Evolutionary conservation across 352 stramenopile species (phyloP).

Genomic region (Globisporangium middletonii): DNA sequence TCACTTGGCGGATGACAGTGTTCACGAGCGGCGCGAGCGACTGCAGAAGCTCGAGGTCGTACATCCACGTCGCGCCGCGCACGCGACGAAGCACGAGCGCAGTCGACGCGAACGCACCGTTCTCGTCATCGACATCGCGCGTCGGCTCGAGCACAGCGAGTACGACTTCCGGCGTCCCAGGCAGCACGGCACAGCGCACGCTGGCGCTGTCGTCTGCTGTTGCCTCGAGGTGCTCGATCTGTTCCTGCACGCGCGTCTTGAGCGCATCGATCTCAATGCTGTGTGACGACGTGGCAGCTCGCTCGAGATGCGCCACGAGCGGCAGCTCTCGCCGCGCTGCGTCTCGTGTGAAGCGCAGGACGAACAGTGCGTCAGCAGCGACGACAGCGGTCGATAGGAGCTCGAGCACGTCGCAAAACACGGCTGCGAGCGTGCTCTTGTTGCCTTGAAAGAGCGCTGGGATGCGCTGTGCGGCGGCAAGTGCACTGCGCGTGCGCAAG

Average conservation of each 20-base stretch:
- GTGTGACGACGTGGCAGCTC: neutral
- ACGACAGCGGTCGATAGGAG: slow-evolving; percentile 37
- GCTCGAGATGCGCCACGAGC: neutral
- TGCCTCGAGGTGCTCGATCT: slow-evolving; percentile 1
- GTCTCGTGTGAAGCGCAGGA: slow-evolving; percentile 16
- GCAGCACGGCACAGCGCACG: slow-evolving; percentile 10
- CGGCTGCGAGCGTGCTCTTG: slow-evolving; percentile 25
- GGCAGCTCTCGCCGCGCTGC: neutral
- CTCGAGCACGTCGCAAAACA: slow-evolving; percentile 32
- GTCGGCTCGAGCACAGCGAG: slow-evolving; percentile 16
- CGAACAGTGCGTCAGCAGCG: slow-evolving; percentile 29
- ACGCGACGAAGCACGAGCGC: slow-evolving; percentile 46
- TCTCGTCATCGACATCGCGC: slow-evolving; percentile 25
- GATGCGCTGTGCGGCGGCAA: slow-evolving; percentile 16
- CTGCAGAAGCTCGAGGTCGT: slow-evolving; percentile 51
- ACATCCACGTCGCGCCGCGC: slow-evolving; percentile 36
- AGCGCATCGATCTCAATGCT: neutral
- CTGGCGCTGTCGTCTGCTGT: neutral
- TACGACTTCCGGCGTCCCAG: slow-evolving; percentile 14
- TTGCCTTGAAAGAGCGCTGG: slow-evolving; percentile 56
- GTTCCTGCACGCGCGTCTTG: neutral
- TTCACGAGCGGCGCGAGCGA: slow-evolving; percentile 38
- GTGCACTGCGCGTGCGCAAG: slow-evolving; percentile 26
- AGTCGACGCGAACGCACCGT: slow-evolving; percentile 14
- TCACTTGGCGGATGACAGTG: slow-evolving; percentile 34